Conservation (phyloP, 2,329 filamentous ascomycete genomes). For the Penicillium sp. region DNA sequence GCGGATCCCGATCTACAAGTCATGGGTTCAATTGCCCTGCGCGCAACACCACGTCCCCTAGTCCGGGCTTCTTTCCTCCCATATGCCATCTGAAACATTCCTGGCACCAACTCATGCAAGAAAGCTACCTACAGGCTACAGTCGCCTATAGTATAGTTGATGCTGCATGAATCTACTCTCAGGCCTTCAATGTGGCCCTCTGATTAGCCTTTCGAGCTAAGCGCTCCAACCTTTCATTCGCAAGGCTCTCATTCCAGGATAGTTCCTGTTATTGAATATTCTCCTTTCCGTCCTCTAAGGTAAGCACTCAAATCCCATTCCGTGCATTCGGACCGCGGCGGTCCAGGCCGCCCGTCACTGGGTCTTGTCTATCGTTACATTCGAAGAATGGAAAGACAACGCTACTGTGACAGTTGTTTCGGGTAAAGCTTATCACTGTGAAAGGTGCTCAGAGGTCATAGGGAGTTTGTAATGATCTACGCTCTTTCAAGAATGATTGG, state of each 20-base stretch:
- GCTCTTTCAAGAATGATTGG: constrained; percentile 5
- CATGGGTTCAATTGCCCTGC: constrained; percentile 17
- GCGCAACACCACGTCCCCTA: constrained; percentile 5
- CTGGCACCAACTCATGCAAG: constrained; percentile 14
- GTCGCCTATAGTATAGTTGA: background rate
- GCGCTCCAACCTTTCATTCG: background rate
- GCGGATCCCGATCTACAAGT: constrained; percentile 13
- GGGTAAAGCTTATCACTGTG: background rate
- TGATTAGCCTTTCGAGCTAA: background rate
- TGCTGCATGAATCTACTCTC: constrained; percentile 2
- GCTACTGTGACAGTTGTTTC: background rate
- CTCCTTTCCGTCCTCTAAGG: constrained; percentile 7
- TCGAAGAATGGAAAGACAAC: constrained; percentile 1
- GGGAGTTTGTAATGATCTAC: constrained; percentile 1
- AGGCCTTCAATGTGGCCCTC: background rate
- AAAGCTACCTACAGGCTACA: constrained; percentile 5
- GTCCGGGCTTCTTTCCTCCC: background rate
- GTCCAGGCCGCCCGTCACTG: background rate
- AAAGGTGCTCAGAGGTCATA: background rate
- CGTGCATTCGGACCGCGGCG: constrained; percentile 5
- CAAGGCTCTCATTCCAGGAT: background rate
- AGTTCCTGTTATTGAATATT: constrained; percentile 1
- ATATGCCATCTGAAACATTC: constrained; percentile 17
- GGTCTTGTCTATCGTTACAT: constrained; percentile 10
- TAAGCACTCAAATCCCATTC: constrained; percentile 21